Conservation (phyloP, 2,329 filamentous ascomycete genomes). For the Fusarium falciforme region DNA sequence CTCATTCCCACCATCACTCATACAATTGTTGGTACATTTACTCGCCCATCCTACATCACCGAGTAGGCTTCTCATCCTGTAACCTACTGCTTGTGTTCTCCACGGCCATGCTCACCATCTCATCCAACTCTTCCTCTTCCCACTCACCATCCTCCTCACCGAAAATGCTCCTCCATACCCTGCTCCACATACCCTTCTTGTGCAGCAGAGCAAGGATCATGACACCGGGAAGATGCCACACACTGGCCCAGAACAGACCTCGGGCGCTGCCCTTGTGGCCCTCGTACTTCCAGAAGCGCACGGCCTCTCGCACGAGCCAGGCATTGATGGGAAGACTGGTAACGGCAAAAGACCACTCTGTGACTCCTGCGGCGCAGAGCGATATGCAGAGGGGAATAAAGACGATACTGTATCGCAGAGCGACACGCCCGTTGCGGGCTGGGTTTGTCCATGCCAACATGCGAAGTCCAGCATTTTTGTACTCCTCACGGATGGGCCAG, state of each 20-base stretch:
- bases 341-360: conserved; percentile 84
- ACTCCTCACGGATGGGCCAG: conserved; percentile 90
- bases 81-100: conserved; percentile 35
- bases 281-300: conserved; percentile 82
- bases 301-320: conserved; percentile 86
- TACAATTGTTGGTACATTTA: conserved; percentile 43
- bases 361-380: conserved; percentile 82
- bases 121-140: conserved; percentile 66
- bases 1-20: conserved; percentile 24
- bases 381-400: conserved; percentile 89
- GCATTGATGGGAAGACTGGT: conserved; percentile 85
- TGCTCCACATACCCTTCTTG: conserved; percentile 92
- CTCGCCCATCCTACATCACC: conserved; percentile 30
- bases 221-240: conserved; percentile 93
- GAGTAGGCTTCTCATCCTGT: conserved; percentile 20
- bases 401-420: conserved; percentile 83
- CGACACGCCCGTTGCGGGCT: conserved; percentile 85
- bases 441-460: conserved; percentile 92
- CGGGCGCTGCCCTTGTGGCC: conserved; percentile 85
- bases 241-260: conserved; percentile 94
- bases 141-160: conserved; percentile 70
- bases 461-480: conserved; percentile 74
- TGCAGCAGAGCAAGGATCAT: conserved; percentile 91
- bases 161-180: conserved; percentile 78
- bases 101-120: conserved; percentile 52